These are phyloP conservation scores for Cordyceps cateniannulata DNA, from an alignment of 2,329 filamentous ascomycete species.

Conservation along the genomic window DNA sequence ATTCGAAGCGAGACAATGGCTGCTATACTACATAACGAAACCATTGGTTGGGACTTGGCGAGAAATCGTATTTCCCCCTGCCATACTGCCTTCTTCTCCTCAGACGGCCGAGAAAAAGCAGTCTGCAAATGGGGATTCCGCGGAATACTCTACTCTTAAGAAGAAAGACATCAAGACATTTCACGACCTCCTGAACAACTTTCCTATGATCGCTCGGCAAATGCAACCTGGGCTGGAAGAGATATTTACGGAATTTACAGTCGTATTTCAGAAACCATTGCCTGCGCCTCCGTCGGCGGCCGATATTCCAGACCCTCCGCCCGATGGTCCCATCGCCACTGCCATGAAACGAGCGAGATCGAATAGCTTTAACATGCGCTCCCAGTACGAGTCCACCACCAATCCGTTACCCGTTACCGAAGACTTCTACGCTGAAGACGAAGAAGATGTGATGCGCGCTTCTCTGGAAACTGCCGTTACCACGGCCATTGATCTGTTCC, in stretches of 20 bases:
- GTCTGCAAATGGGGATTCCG: slow-evolving; percentile 30
- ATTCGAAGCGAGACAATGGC: slow-evolving; percentile 88
- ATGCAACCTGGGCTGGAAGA: slow-evolving; percentile 90
- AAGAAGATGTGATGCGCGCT: slow-evolving; percentile 83
- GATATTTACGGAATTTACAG: slow-evolving; percentile 82
- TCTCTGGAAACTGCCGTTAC: slow-evolving; percentile 90
- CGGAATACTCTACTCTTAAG: slow-evolving; percentile 37
- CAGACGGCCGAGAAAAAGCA: slow-evolving; percentile 32
- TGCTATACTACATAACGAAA: slow-evolving; percentile 91
- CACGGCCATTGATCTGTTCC: slow-evolving; percentile 89
- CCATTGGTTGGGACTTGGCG: slow-evolving; percentile 82
- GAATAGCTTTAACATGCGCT: slow-evolving; percentile 36
- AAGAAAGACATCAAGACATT: slow-evolving; percentile 94
- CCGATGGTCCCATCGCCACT: slow-evolving; percentile 49
- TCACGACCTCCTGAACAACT: slow-evolving; percentile 80
- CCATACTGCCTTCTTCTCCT: slow-evolving; percentile 45
- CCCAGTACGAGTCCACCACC: slow-evolving; percentile 16
- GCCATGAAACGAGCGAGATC: slow-evolving; percentile 51
- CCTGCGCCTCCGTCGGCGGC: slow-evolving; percentile 64
- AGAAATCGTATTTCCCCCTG: slow-evolving; percentile 63
- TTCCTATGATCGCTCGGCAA: slow-evolving; percentile 91
- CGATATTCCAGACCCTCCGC: slow-evolving; percentile 51
- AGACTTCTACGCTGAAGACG: slow-evolving; percentile 73
- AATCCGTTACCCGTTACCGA: slow-evolving; percentile 45
- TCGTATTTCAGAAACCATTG: slow-evolving; percentile 76